Percentiles rank a stretch among this genome's conserved stretches.
These are phyloP conservation scores for Dothidotthia symphoricarpi DNA, from an alignment of 2,329 filamentous ascomycete species.

Conservation along the genomic window DNA sequence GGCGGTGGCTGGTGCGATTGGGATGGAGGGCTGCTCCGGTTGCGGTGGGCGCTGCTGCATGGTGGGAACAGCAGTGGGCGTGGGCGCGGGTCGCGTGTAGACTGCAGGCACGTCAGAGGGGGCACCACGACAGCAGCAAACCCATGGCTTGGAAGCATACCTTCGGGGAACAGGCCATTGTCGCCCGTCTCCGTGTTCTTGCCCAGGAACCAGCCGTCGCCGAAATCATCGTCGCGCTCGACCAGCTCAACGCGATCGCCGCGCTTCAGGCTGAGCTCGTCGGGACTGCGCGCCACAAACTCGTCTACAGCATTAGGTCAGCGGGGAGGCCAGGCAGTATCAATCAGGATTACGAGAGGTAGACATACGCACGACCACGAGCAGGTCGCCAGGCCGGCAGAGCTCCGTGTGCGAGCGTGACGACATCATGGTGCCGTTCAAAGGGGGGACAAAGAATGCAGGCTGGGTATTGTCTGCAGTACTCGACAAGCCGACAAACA, in stretches of 20 bases:
- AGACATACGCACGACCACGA: slow-evolving; percentile 70
- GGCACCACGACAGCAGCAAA: too few species aligned
- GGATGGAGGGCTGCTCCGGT: slow-evolving; percentile 9
- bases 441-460: too few species aligned
- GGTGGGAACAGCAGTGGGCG: slow-evolving; percentile 34
- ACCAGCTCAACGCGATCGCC: slow-evolving; percentile 81
- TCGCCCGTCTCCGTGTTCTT: slow-evolving; percentile 70
- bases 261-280: slow-evolving; percentile 85
- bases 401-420: slow-evolving; percentile 43
- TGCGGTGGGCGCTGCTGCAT: slow-evolving; percentile 32
- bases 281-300: slow-evolving; percentile 84
- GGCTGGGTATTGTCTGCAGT: too few species aligned
- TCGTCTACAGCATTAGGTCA: slow-evolving; percentile 62
- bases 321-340: slow-evolving; percentile 1
- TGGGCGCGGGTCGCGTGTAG: slow-evolving; percentile 61
- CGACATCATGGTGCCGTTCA: slow-evolving; percentile 25
- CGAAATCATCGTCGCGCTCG: slow-evolving; percentile 84
- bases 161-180: slow-evolving; percentile 80
- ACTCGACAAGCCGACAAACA: too few species aligned
- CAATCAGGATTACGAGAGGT: slow-evolving; percentile 1
- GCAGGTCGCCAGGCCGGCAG: slow-evolving; percentile 63
- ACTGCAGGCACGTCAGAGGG: slow-evolving; percentile 47
- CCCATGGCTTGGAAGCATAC: slow-evolving; percentile 54
- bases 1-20: slow-evolving; percentile 17
- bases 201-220: slow-evolving; percentile 81